phyloP scores from a whole-genome alignment of 2,329 filamentous ascomycete genomes.

The Xylariales sp. region DNA sequence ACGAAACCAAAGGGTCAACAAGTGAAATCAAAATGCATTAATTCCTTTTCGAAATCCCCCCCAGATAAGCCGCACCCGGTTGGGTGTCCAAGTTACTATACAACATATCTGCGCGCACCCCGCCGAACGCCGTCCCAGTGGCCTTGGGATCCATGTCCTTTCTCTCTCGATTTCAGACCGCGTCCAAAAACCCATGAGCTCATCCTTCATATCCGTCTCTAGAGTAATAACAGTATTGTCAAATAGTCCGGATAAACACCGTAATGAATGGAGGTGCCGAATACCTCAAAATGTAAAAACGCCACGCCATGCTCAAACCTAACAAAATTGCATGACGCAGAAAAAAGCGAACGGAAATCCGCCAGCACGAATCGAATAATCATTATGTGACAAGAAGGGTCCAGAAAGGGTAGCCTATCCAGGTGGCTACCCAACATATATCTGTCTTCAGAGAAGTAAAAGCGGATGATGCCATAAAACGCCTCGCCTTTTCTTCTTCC shows the following conservation, averaged over 20 bases:
- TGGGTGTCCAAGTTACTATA: slow-evolving; percentile 30
- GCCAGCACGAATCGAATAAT: slow-evolving; percentile 36
- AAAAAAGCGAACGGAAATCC: slow-evolving; percentile 37
- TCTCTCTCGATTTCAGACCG: slow-evolving; percentile 22
- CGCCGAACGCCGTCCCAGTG: slow-evolving; percentile 37
- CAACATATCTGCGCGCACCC: slow-evolving; percentile 13
- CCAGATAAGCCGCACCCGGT: slow-evolving; percentile 12
- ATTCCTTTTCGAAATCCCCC: slow-evolving; percentile 19
- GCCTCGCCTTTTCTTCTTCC: slow-evolving; percentile 8
- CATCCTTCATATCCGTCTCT: slow-evolving; percentile 49
- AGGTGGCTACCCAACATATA: slow-evolving; percentile 17
- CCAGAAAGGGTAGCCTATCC: slow-evolving; percentile 43
- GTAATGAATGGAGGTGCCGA: slow-evolving; percentile 34
- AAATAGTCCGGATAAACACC: slow-evolving; percentile 32
- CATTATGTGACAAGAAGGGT: slow-evolving; percentile 41
- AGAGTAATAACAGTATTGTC: slow-evolving; percentile 33
- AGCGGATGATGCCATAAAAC: slow-evolving; percentile 28
- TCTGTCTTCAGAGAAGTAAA: slow-evolving; percentile 28
- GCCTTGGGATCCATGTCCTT: slow-evolving; percentile 26
- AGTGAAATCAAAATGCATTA: slow-evolving; percentile 27
- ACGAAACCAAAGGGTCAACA: neutral
- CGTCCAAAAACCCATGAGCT: slow-evolving; percentile 41
- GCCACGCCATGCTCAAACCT: slow-evolving; percentile 47
- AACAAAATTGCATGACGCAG: slow-evolving; percentile 43
- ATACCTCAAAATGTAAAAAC: slow-evolving; percentile 38